These are phyloP conservation scores for Oryza coarctata DNA, from an alignment of 176 grass and related monocot genomes.

Conservation along the genomic window DNA sequence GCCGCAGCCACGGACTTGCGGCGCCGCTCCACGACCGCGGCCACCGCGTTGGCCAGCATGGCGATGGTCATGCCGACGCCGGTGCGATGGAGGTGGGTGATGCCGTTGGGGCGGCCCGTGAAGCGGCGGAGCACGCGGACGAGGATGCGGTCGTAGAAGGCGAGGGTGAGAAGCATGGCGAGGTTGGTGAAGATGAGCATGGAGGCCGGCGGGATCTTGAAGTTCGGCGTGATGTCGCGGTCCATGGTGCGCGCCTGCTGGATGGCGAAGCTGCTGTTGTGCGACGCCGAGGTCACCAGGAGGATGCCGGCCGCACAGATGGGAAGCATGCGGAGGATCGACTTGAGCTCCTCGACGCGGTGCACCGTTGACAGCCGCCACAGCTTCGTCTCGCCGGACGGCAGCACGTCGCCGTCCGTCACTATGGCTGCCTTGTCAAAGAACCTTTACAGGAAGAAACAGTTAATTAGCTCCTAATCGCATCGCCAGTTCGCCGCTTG, in stretches of 20 bases:
- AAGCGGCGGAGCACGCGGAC: slow-evolving; percentile 50
- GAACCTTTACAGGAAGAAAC: slow-evolving; percentile 30
- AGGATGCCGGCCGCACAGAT: slow-evolving; percentile 78
- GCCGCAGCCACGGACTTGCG: slow-evolving; percentile 50
- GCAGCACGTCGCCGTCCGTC: slow-evolving; percentile 48
- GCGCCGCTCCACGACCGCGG: slow-evolving; percentile 56
- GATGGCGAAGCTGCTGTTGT: slow-evolving; percentile 70
- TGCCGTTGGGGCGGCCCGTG: slow-evolving; percentile 58
- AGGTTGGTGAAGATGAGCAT: slow-evolving; percentile 61
- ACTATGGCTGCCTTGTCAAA: slow-evolving; percentile 76
- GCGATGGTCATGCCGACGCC: slow-evolving; percentile 72
- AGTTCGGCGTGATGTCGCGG: slow-evolving; percentile 54
- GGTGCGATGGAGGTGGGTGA: slow-evolving; percentile 77
- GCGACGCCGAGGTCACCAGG: slow-evolving; percentile 55
- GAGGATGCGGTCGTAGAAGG: slow-evolving; percentile 69
- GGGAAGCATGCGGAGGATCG: slow-evolving; percentile 73
- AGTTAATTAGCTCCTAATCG: neutral
- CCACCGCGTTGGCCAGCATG: slow-evolving; percentile 51
- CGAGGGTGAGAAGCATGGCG: slow-evolving; percentile 53
- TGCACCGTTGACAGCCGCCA: slow-evolving; percentile 83
- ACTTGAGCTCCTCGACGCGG: slow-evolving; percentile 86
- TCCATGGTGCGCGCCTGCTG: slow-evolving; percentile 75
- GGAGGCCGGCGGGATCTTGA: slow-evolving; percentile 69
- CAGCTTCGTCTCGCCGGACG: slow-evolving; percentile 52
- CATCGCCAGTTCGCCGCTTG: neutral